Evolutionary conservation across 202 grass and related monocot genomes (phyloP), one percentile per base, ranked within the genome.

Genomic region (Eragrostis tef): DNA sequence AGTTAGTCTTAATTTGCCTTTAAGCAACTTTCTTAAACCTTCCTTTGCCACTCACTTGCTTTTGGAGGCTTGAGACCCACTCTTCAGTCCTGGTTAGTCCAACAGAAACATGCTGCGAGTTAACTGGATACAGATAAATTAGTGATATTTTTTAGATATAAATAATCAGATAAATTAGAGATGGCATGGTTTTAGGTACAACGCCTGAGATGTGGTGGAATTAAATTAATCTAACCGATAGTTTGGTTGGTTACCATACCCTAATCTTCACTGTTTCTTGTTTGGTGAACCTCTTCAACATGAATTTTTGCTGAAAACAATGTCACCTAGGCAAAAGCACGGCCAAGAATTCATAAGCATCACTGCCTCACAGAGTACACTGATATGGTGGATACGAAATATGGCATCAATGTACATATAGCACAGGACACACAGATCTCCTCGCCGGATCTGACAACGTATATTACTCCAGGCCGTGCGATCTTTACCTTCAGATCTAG

Each of bases 11-110:
- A 79, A 34, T 2, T 49, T 44, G 58, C 80, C 5, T 86, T 67
- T 73, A 59, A 81, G 59, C 72, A 77, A 52, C 36, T n/a, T 36
- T 59, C 20, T 25, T 25, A 83, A 51, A 19, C 61, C 71, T 69
- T 67, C 56, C 48, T 73, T 89, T 52, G 58, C 22, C 39, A 22
- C 44, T 36, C 69, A 64, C 57, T 9, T 71, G 21, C 78, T 66
- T 77, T 82, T 24, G 66, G 58, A 78, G 67, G 67, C 79, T 78
- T 86, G 67, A 86, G 31, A 67, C 73, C 49, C 53, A 89, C 82
- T 81, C 57, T 61, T 64, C 71, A 52, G 17, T 51, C 66, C 46
- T 11, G 42, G 39, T 56, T 59, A 84, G 64, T 48, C n/a, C 46
- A 74, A 20, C 57, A 42, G 46, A 44, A 83, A 4, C 46, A 42